Evolutionary conservation across 202 grass and related monocot genomes (phyloP).

Genomic region (Bolboschoenoplectus hybrid): DNA sequence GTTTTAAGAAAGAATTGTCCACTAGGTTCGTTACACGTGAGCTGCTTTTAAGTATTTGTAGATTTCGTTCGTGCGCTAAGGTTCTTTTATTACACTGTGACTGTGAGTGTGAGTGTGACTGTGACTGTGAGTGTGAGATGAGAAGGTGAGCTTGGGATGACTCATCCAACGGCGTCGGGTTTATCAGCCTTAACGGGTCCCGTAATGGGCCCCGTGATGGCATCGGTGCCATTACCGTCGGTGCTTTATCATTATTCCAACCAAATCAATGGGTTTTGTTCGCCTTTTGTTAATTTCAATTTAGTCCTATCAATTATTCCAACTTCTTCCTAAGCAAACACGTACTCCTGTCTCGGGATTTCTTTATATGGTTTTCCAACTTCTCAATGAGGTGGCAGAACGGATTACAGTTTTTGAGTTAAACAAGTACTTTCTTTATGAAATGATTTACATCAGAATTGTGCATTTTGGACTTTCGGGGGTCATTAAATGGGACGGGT

Average conservation of each 20-base stretch:
- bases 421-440: not conserved
- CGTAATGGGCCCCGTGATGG: not conserved
- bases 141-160: not conserved
- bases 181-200: slow-evolving; percentile 17
- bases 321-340: not conserved
- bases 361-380: not conserved
- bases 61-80: not conserved
- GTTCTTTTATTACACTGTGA: not conserved
- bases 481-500: slow-evolving; percentile 17
- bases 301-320: slow-evolving; percentile 6
- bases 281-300: not conserved
- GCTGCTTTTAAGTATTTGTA: not conserved
- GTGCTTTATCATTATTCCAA: slow-evolving; percentile 4
- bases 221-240: not conserved
- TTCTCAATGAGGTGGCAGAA: not conserved
- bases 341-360: not conserved
- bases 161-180: slow-evolving; percentile 16
- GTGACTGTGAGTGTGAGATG: not conserved
- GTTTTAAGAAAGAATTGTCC: not conserved
- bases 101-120: no score
- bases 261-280: not conserved
- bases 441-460: not conserved
- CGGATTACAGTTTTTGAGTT: not conserved
- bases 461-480: not conserved
- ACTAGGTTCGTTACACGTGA: not conserved